phyloP scores from a whole-genome alignment of 2,329 filamentous ascomycete species.

The Dendryphion nanum region DNA sequence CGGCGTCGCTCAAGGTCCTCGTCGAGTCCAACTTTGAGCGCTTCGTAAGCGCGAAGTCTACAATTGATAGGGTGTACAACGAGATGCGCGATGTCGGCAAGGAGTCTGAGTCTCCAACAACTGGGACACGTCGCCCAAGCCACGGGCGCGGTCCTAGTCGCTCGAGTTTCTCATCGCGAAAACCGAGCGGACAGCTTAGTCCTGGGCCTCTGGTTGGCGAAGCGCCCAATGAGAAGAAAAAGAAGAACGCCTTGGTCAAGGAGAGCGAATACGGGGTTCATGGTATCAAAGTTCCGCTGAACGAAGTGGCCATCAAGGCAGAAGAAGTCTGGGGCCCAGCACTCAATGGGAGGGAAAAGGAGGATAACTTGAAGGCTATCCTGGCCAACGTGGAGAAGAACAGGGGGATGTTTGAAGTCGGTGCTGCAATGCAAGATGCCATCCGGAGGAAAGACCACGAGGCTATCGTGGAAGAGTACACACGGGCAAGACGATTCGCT shows the following conservation, averaged over 20 bases:
- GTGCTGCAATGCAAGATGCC: conserved; percentile 72
- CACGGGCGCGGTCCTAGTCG: conserved; percentile 67
- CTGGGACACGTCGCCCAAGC: conserved; percentile 33
- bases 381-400: conserved; percentile 74
- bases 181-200: conserved; percentile 37
- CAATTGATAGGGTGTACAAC: conserved; percentile 97
- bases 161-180: conserved; percentile 54
- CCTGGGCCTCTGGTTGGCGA: conserved; percentile 19
- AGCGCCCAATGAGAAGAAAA: conserved; percentile 60
- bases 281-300: conserved; percentile 76
- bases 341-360: conserved; percentile 84
- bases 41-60: conserved; percentile 95
- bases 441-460: conserved; percentile 93
- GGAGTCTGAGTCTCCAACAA: conserved; percentile 29
- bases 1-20: conserved; percentile 89
- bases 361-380: conserved; percentile 79
- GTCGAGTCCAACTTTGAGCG: conserved; percentile 98
- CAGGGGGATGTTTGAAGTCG: conserved; percentile 78
- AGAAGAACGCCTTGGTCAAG: conserved; percentile 88
- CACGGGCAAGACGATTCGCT: conserved; percentile 75
- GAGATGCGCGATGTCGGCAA: conserved; percentile 82
- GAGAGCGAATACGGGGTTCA: conserved; percentile 61
- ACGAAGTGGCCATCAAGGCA: conserved; percentile 89
- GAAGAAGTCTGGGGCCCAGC: conserved; percentile 98
- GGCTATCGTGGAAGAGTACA: conserved; percentile 80